Conservation (phyloP, 768 basidiomycete genomes). For the Rhodotorula diobovata region DNA sequence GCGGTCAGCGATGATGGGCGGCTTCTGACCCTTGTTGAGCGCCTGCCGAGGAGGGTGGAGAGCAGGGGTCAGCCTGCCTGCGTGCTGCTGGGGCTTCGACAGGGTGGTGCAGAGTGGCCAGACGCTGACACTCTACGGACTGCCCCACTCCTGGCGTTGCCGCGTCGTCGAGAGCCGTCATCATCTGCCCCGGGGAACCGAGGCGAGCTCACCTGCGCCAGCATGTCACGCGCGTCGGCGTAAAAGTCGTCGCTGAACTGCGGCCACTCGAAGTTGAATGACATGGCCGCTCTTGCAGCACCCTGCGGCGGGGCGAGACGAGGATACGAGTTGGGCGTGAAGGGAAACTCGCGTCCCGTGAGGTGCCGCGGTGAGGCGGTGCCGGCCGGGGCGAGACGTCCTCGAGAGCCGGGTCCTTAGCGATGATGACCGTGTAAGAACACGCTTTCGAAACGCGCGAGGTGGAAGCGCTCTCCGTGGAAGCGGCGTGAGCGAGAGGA, state of each 20-base stretch:
- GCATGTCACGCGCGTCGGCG: constrained; percentile 91
- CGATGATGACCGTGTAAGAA: too few relatives aligned
- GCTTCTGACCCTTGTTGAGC: constrained; percentile 94
- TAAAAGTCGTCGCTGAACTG: constrained; percentile 95
- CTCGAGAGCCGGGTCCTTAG: too few relatives aligned
- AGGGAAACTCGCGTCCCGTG: too few relatives aligned
- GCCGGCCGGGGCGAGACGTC: too few relatives aligned
- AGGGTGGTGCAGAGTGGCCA: too few relatives aligned
- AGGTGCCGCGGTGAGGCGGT: background rate
- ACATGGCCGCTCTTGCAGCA: constrained; percentile 43
- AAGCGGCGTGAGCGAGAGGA: too few relatives aligned
- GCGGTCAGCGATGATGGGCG: constrained; percentile 91
- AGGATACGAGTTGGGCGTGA: too few relatives aligned
- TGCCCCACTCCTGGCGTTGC: background rate
- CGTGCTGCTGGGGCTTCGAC: too few relatives aligned
- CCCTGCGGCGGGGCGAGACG: too few relatives aligned
- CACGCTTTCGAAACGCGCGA: too few relatives aligned
- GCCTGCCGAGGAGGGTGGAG: constrained; percentile 49
- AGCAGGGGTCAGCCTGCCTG: background rate
- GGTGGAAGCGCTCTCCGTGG: too few relatives aligned
- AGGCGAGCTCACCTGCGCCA: constrained; percentile 58
- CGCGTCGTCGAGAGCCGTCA: background rate
- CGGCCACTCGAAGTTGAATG: constrained; percentile 79
- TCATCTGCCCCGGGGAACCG: background rate
- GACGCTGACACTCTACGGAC: too few relatives aligned